Base-by-base conservation (phyloP, 106 monocot species). In the Dendrobium catenatum region DNA sequence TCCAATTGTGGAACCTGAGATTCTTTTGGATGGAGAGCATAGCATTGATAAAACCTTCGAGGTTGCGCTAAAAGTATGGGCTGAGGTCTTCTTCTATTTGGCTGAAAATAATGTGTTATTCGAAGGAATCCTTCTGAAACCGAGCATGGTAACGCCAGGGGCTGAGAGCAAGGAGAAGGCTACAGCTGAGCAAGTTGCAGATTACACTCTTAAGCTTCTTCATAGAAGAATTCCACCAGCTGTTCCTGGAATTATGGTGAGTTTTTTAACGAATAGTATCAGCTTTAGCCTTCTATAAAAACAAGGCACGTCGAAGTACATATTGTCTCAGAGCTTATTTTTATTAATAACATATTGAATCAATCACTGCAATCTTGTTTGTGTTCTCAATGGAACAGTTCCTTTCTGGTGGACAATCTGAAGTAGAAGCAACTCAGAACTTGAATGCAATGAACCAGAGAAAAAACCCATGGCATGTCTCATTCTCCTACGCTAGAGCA, bases 81-180 rank as follows among this genome's bases (percentile, higher is more conserved):
- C 93, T 13, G 90, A 93, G 83, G 87, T 87, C 13, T 93, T 90
- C 88, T 93, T 85, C 85, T 90, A 90, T 80, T 33, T 93, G 80
- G 93, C 93, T 31, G 83, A 87, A 81, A 93, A 93, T 85, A 93
- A 89, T 80, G 93, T 93, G 42, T 75, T 87, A 87, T 93, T 80
- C 73, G 93, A 93, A 77, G 93, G 93, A 26, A 93, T 93, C 79
- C 87, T 93, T 1, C 83, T 93, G 9, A 93, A 93, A 78, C 93
- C 93, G 9, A 90, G 90, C 93, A 93, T 93, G 93, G 93, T 93
- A 6, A 93, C 93, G 44, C 93, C 93, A 5, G 90, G 90, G 6
- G 90, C 93, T 6, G 90, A 90, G 64, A 85, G 87, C 93, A 90
- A 90, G 77, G 90, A 93, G 49, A 90, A 49, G 42, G 88, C 90